Base-by-base conservation (phyloP, 805 yeast species). In the Lipomyces chichibuensis region DNA sequence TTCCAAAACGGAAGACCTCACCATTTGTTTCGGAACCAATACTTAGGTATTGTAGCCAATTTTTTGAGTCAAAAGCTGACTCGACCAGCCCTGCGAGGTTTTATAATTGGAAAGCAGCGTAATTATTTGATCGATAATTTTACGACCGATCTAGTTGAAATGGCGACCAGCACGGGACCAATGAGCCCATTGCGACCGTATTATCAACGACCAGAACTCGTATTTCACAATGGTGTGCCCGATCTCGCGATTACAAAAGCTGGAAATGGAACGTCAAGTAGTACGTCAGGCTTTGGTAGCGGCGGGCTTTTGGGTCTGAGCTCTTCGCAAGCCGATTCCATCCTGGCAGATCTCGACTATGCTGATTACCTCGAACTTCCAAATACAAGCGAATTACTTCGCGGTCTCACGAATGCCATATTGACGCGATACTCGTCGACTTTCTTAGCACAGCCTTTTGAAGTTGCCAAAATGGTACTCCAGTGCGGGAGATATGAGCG, bases 371-470 rank as follows among this genome's bases (percentile, higher is more conserved):
- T 70, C 32, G 73, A 70, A 23, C 59, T 67, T 52, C 71, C 68
- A 4, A 67, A 69, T 27, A 57, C 64, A 37, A 29, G 68, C 4
- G 72, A 69, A 20, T 27, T 66, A 14, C 32, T 69, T 33, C 56
- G 65, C 20, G 57, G 61, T 5, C 58, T 67, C 7, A 57, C 71
- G 17, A 61, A 59, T 33, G 71, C 73, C 11, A 65, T 65, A 68
- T 73, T 87, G 60, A 85, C 86, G 70, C 88, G 87, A 70, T 94
- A 95, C 79, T 77, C 86, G 63, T 87, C 87, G 67, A 86, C 88
- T 57, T 77, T 92, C 39, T 75, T 90, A 8, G 84, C 91, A 23
- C 98, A 95, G 77, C 98, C 99, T 1, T 88, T 93, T 77, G 98
- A 94, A 72, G 89, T 91, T 20, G 85, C 90, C 4, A 83, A 94